Evolutionary conservation across 768 basidiomycete genomes (phyloP).

Genomic region (Leccinellum luteum): DNA sequence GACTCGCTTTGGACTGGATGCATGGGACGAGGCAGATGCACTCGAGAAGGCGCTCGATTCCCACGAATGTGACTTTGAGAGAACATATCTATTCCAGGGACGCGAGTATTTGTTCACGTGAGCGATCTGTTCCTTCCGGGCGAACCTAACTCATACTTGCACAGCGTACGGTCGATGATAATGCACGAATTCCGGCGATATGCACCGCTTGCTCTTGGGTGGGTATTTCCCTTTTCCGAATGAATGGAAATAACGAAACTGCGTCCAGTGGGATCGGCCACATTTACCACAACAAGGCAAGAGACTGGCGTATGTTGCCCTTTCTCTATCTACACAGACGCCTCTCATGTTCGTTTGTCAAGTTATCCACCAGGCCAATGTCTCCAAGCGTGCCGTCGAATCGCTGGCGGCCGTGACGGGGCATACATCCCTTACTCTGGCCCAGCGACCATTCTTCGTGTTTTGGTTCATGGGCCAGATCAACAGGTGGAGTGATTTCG

Average conservation of each 20-base stretch:
- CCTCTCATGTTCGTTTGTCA: slow-evolving; percentile 9
- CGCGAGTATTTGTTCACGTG: slow-evolving; percentile 79
- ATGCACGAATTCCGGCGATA: slow-evolving; percentile 67
- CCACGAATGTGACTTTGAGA: slow-evolving; percentile 67
- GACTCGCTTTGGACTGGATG: slow-evolving; percentile 59
- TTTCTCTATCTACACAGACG: slow-evolving; percentile 5
- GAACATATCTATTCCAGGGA: slow-evolving; percentile 65
- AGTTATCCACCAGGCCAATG: slow-evolving; percentile 61
- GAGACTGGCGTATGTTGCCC: slow-evolving; percentile 61
- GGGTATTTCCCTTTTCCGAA: slow-evolving; percentile 20
- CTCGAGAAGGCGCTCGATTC: slow-evolving; percentile 61
- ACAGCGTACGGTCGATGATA: slow-evolving; percentile 67
- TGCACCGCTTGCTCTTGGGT: slow-evolving; percentile 59
- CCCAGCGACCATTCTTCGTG: slow-evolving; percentile 61
- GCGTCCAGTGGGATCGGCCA: slow-evolving; percentile 41
- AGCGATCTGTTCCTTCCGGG: slow-evolving; percentile 24
- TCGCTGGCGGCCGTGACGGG: slow-evolving; percentile 64
- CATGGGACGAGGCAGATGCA: slow-evolving; percentile 68
- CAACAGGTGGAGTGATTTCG: slow-evolving; percentile 39
- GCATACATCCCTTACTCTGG: slow-evolving; percentile 41
- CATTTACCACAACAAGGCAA: slow-evolving; percentile 54
- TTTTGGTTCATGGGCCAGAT: slow-evolving; percentile 80
- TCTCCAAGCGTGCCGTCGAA: slow-evolving; percentile 58
- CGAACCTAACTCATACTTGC: slow-evolving; percentile 1
- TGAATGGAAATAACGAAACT: background rate